These are phyloP conservation scores for Coemansia sp. DNA, from an alignment of 192 early-diverging fungal species.

Conservation along the genomic window DNA sequence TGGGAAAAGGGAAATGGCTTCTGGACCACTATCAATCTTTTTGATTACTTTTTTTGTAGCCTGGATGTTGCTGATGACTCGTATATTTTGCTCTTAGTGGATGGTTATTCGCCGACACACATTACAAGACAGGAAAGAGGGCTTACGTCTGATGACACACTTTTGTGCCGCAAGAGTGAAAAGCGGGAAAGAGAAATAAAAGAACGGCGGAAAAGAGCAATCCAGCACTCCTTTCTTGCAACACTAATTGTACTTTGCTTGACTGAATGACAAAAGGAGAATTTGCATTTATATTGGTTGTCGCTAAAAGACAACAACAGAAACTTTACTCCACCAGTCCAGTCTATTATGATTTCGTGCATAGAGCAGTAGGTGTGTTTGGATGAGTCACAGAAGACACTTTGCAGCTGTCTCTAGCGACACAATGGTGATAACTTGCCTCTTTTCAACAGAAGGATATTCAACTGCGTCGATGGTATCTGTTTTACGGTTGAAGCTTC, in stretches of 20 bases:
- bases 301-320: background rate
- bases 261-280: background rate
- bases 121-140: background rate
- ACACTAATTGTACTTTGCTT: background rate
- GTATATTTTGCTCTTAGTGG: background rate
- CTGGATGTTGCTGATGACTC: slow-evolving; percentile 2
- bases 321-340: no score
- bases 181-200: background rate
- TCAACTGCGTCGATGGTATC: no score
- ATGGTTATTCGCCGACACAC: background rate
- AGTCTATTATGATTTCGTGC: background rate
- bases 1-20: background rate
- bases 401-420: background rate
- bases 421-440: background rate
- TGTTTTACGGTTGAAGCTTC: no score
- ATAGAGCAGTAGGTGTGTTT: background rate
- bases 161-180: background rate
- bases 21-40: background rate
- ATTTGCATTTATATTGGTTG: background rate
- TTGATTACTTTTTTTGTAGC: background rate
- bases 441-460: background rate
- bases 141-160: background rate
- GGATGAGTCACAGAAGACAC: slow-evolving; percentile 7
- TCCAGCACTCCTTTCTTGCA: background rate
- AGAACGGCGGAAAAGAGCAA: background rate